A percentile compares a stretch with the other conserved stretches of the same genome.
phyloP scores from a whole-genome alignment of 2,329 filamentous ascomycete species.

The Zasmidium angulare region DNA sequence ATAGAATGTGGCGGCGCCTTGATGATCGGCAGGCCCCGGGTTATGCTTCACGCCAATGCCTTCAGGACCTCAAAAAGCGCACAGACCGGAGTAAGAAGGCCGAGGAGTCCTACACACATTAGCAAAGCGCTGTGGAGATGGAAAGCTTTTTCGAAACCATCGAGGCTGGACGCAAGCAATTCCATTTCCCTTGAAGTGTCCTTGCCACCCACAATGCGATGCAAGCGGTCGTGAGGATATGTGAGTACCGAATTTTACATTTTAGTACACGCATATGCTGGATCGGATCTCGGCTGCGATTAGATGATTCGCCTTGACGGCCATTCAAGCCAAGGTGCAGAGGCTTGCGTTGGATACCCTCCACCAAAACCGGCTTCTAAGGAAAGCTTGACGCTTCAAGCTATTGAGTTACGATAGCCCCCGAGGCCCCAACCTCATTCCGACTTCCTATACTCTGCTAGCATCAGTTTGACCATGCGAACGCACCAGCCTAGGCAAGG shows the following conservation, averaged over 20 bases:
- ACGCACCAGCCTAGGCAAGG: not conserved
- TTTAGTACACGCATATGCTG: not conserved
- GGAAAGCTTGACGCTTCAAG: not conserved
- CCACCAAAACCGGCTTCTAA: not conserved
- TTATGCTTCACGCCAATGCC: not conserved
- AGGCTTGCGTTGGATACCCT: not conserved
- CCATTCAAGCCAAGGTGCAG: not conserved
- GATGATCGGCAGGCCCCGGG: not conserved
- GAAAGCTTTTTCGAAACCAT: not conserved
- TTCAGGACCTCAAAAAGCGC: not conserved
- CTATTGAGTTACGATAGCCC: not conserved
- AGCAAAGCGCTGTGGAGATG: not conserved
- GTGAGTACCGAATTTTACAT: not conserved
- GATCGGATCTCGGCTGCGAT: not conserved
- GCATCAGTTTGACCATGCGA: not conserved
- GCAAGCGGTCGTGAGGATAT: not conserved
- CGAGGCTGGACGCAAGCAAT: not conserved
- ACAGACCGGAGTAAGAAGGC: not conserved
- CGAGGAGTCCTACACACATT: not conserved
- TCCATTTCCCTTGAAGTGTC: not conserved
- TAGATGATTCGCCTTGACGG: not conserved
- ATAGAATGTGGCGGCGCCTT: not conserved
- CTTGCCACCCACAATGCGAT: not conserved
- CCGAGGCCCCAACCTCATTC: not conserved
- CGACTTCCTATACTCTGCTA: not conserved